A percentile compares a stretch with the other conserved stretches of the same genome.
These are phyloP conservation scores for Eragrostis curvula DNA, from an alignment of 176 grass and related monocot genomes.

Conservation along the genomic window DNA sequence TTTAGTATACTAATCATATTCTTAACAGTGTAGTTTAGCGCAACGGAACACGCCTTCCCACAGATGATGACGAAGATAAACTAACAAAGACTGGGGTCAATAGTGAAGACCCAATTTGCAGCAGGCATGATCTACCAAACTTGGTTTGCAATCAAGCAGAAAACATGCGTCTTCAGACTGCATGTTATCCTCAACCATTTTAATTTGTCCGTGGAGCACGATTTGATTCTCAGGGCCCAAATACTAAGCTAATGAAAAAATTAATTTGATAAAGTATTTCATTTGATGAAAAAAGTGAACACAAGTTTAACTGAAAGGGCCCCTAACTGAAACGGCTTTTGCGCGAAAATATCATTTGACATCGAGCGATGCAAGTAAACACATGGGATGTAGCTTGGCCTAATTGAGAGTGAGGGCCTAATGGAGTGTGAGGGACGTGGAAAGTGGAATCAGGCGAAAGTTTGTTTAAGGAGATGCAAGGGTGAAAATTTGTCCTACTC, in stretches of 20 bases:
- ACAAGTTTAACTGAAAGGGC: background rate
- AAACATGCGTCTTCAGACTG: slow-evolving; percentile 35
- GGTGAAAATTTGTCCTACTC: background rate
- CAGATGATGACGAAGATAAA: background rate
- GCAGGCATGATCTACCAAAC: slow-evolving; percentile 29
- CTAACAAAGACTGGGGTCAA: background rate
- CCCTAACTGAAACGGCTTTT: background rate
- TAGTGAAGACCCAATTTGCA: background rate
- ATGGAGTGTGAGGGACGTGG: background rate
- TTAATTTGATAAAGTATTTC: background rate
- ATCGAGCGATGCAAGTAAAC: background rate
- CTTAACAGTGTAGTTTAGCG: background rate
- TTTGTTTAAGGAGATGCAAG: background rate
- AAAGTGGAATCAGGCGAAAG: slow-evolving; percentile 12
- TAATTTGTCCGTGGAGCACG: background rate
- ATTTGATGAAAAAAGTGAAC: background rate
- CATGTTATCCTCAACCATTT: background rate
- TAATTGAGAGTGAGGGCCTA: background rate
- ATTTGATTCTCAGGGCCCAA: background rate
- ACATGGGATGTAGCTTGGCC: background rate
- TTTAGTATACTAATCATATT: background rate
- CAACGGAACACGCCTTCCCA: background rate
- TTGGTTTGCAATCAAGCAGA: background rate
- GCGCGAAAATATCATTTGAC: background rate
- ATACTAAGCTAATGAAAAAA: background rate